phyloP scores from a whole-genome alignment of 2,329 filamentous ascomycete species.

The Colletotrichum cordylinicola region DNA sequence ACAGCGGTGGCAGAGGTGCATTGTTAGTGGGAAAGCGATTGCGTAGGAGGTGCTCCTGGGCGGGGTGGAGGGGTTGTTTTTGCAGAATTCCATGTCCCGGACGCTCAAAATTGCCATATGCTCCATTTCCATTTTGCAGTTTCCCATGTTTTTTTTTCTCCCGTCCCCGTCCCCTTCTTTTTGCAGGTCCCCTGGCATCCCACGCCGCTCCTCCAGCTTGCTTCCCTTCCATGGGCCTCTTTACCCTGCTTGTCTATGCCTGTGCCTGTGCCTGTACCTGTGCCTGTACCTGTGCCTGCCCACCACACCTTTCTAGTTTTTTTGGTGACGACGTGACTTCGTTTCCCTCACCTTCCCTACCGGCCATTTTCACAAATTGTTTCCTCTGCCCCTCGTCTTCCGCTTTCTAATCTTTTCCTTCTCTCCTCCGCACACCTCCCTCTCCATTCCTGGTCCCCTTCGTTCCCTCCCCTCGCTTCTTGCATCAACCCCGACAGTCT shows the following conservation, averaged over 20 bases:
- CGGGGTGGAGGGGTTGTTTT: neutral
- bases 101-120: slow-evolving; percentile 17
- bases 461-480: neutral
- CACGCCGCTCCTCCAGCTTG: neutral
- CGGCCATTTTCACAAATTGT: neutral
- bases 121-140: slow-evolving; percentile 20
- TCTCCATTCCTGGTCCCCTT: neutral
- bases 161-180: neutral
- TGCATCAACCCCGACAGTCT: neutral
- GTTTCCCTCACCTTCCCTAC: neutral
- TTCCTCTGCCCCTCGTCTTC: neutral
- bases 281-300: neutral
- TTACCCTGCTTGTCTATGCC: neutral
- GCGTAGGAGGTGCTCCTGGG: neutral
- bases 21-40: neutral
- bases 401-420: neutral
- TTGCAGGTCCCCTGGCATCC: neutral
- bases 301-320: neutral
- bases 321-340: slow-evolving; percentile 1
- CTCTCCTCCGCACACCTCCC: neutral
- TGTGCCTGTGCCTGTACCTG: neutral
- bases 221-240: neutral
- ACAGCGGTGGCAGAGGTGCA: neutral
- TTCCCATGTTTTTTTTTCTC: slow-evolving; percentile 11
- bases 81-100: slow-evolving; percentile 8